These are phyloP conservation scores for Penicillium sp. DNA, from an alignment of 2,329 filamentous ascomycete species.

Conservation along the genomic window DNA sequence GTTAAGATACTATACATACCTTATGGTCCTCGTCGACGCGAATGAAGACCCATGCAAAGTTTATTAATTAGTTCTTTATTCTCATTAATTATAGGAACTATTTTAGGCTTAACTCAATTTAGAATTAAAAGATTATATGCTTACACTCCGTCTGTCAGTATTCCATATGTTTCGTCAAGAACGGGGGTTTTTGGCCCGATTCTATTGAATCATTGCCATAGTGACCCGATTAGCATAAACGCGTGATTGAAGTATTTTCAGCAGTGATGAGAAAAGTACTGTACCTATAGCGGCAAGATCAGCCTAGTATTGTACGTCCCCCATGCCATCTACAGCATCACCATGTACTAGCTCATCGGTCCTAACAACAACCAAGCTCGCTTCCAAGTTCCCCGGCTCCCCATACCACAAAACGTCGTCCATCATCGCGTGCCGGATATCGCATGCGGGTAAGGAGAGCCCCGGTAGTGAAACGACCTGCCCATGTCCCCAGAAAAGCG, in stretches of 20 bases:
- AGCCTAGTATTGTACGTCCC: background rate
- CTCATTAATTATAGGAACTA: too few relatives aligned
- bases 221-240: background rate
- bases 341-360: background rate
- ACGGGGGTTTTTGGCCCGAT: background rate
- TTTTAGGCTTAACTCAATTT: too few relatives aligned
- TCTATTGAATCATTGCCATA: too few relatives aligned
- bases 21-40: background rate
- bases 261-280: background rate
- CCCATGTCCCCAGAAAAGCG: background rate
- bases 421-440: background rate
- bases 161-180: background rate
- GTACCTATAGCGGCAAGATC: background rate
- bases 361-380: background rate
- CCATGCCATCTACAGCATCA: background rate
- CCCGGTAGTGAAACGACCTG: background rate
- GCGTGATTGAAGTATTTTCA: background rate
- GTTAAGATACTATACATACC: background rate
- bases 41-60: background rate
- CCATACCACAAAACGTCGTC: slow-evolving; percentile 3
- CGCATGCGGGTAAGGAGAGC: background rate
- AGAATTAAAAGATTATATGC: too few relatives aligned
- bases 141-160: background rate
- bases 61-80: too few relatives aligned
- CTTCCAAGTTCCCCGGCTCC: background rate